Evolutionary conservation across 805 yeast genomes (phyloP), one percentile per base, ranked within the genome.

Genomic region (Sungouiella blattae): DNA sequence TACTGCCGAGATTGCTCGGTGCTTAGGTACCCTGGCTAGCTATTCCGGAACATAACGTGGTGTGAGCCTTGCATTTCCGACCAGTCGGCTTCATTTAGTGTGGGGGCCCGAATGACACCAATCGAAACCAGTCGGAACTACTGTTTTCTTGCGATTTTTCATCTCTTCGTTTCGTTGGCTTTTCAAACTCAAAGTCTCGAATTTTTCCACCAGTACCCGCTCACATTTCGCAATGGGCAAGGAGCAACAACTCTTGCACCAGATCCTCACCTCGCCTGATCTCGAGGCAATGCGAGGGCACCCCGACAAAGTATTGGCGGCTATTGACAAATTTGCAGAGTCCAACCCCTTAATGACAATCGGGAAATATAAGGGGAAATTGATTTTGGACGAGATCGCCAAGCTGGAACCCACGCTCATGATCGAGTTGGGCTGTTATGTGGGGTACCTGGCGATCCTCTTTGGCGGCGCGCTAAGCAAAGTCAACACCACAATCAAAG

Each of bases 401-500:
- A 43, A 47, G 24, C 30, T 23, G 3, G 46, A 50, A 23, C 63
- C 67, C 13, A 46, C 48, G 20, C 30, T 53, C 13, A 47, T 58
- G 56, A 39, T 60, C 22, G 68, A 60, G 32, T 44, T 61, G 34
- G 69, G 69, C 14, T 51, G 58, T 18, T 62, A 53, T 32, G 47
- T 60, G 14, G 69, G 67, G 6, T 64, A 64, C 34, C 58, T 66
- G 1, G 71, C 71, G 15, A 49, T 66, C 5, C 49, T 53, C 20
- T 63, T 64, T 37, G 63, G 58, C 4, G 44, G 45, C 11, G 58
- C 50, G 22, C 39, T 63, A 26, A 24, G 6, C 13, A 5, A 8
- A 5, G 28, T 31, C 17, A 11, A 12, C 11, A 23, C n/a, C 13
- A 20, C 6, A 20, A 20, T 20, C 22, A 9, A 6, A 6, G 8